phyloP scores from a whole-genome alignment of 176 grass and related monocot genomes.

The Hordeum vulgare region DNA sequence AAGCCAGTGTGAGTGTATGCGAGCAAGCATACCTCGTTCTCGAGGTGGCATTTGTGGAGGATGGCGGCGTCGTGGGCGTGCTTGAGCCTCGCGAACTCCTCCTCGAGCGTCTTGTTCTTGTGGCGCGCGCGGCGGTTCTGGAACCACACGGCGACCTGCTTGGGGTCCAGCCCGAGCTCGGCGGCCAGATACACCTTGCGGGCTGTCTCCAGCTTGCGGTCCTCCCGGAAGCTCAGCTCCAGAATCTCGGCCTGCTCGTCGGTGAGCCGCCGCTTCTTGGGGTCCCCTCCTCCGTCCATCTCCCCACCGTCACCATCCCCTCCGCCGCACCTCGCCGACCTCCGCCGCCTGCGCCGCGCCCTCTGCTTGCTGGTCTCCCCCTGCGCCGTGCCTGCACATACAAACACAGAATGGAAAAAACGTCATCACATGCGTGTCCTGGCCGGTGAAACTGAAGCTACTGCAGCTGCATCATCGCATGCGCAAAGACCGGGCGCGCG shows the following conservation, averaged over 20 bases:
- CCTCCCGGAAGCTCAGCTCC: constrained; percentile 83
- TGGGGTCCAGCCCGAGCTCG: constrained; percentile 84
- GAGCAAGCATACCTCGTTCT: constrained; percentile 60
- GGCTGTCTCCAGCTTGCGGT: constrained; percentile 83
- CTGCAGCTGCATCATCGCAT: neutral
- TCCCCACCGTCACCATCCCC: neutral
- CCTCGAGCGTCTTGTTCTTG: constrained; percentile 94
- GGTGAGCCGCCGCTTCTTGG: constrained; percentile 71
- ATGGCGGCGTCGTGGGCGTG: constrained; percentile 58
- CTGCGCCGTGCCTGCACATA: neutral
- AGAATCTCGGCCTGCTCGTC: constrained; percentile 81
- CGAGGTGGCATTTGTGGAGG: constrained; percentile 88
- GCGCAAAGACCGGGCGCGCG: neutral
- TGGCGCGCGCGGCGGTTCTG: constrained; percentile 92
- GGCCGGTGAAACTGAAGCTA: neutral
- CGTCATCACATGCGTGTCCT: neutral
- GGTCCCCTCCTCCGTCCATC: constrained; percentile 28
- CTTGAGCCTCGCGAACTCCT: constrained; percentile 88
- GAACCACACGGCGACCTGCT: constrained; percentile 98
- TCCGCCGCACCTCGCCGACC: constrained; percentile 19
- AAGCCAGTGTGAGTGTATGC: too few relatives aligned
- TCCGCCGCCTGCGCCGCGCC: constrained; percentile 32
- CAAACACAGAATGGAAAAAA: neutral
- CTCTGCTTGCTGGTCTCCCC: constrained; percentile 26
- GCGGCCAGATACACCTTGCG: constrained; percentile 77